Evolutionary conservation across 2,329 filamentous ascomycete genomes (phyloP), one percentile per base, ranked within the genome.

Genomic region (Hortaea werneckii): DNA sequence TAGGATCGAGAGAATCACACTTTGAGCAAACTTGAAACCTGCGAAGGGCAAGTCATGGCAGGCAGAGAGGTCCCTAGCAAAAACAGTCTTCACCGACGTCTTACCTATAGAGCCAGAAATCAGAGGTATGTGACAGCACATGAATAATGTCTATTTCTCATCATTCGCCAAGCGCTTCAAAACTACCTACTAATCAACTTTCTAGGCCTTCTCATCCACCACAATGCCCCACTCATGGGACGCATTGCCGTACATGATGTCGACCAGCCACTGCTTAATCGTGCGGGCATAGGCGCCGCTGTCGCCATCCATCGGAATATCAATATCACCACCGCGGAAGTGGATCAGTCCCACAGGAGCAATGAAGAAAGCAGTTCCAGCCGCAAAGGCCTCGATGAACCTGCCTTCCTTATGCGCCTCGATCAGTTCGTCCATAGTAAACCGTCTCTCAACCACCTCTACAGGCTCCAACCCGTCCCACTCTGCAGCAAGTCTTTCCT

Each of bases 301-400:
- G 20, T 67, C 60, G 1, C 68, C 70, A 46, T 63, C 56, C 55
- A 69, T 62, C 2, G 69, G 67, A 9, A 74, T 56, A 12, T 65
- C 60, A 29, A 73, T 49, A 43, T 71, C 68, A 53, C 61, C 61
- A 9, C 67, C 66, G 20, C 66, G 61, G 62, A 68, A 74, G 46
- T 70, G 65, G 40, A 74, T 71, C 43, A 66, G 50, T 9, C 62
- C 62, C 11, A 74, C 64, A 0, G 71, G 70, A 3, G 70, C 66
- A 40, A 74, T 64, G 51, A 74, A 74, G 63, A 69, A 73, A 47
- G 89, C 89, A 51, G 89, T 95, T 12, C 90, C 89, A 30, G 85
- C 80, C 6, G 85, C 86, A 61, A 95, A 95, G 1, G 86, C 78
- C 69, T 95, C 89, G 7, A 95, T 64, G 38, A 95, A 65, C 2